A percentile compares a stretch with the other conserved stretches of the same genome.
Conservation (phyloP, 768 basidiomycete genomes). For the Obba rivulosa region DNA sequence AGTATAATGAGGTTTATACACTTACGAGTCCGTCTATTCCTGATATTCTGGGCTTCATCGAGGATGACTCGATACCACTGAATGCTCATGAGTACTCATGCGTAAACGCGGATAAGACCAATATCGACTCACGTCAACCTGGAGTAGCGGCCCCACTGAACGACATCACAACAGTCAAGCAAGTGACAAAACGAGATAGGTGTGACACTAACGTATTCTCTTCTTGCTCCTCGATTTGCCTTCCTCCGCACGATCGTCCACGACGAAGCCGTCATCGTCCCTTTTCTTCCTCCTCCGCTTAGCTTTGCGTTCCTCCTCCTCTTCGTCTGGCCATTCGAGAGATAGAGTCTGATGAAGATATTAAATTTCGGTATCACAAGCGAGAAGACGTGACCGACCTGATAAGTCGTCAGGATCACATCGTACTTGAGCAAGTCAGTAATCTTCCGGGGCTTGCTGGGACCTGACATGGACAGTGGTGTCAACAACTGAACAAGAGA, state of each 20-base stretch:
- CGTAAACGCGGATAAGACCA: background rate
- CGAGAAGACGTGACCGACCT: slow-evolving; percentile 23
- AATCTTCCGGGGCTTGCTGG: slow-evolving; percentile 39
- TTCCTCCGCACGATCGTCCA: slow-evolving; percentile 17
- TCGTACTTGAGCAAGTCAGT: slow-evolving; percentile 36
- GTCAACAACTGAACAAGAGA: background rate
- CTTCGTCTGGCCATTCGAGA: slow-evolving; percentile 52
- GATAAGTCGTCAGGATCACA: slow-evolving; percentile 35
- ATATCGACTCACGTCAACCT: slow-evolving; percentile 35
- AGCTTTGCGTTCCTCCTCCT: slow-evolving; percentile 30
- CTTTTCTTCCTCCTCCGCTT: slow-evolving; percentile 24
- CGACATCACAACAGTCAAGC: background rate
- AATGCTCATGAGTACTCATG: background rate
- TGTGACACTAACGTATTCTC: slow-evolving; percentile 16
- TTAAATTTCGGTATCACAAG: background rate
- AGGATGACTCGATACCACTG: slow-evolving; percentile 49
- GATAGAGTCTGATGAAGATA: slow-evolving; percentile 42
- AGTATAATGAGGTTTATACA: background rate
- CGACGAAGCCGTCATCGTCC: slow-evolving; percentile 19
- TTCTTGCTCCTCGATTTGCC: slow-evolving; percentile 32
- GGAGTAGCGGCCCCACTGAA: slow-evolving; percentile 43
- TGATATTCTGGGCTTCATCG: slow-evolving; percentile 53
- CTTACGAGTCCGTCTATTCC: slow-evolving; percentile 39
- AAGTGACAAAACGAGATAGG: background rate
- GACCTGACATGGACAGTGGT: slow-evolving; percentile 16